Evolutionary conservation across 2,329 filamentous ascomycete species (phyloP), one percentile per base, ranked within the genome.

Genomic region (Podosphaera xanthii): DNA sequence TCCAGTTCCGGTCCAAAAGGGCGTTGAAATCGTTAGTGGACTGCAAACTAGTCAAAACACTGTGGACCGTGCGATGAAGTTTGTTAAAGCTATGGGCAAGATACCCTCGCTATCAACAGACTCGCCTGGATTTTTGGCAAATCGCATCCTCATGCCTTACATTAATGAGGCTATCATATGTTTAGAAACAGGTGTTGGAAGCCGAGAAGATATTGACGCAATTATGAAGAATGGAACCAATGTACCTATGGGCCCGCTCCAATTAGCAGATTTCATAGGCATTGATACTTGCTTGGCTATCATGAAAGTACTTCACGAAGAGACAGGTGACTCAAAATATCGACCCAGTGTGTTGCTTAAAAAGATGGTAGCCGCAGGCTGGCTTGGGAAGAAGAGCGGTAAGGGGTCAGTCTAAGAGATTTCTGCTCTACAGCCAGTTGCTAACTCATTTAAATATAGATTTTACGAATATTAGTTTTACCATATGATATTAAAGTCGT

Each of bases 221-320:
- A 98, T 98, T 67, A 98, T 98, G 92, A 97, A 95, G 79, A 96
- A 96, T 66, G 92, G 92, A 54, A 98, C 92, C 31, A 95, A 95
- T 69, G 92, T 98, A 48, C 92, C 92, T 33, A 98, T 98, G 92
- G 92, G 92, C 0, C 92, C 92, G 8, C 76, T 98, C 64, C 84
- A 89, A 67, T 74, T 98, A 66, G 92, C 92, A 2, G 92, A 98
- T 71, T 98, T 98, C 68, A 97, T 98, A 67, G 92, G 92, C 6
- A 77, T 98, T 52, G 92, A 98, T 70, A 98, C 92, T 0, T 98
- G 92, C 69, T 74, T 97, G 62, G 83, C 91, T 31, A 98, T 98
- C 68, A 98, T 98, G 92, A 89, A 86, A 72, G 92, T 97, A 3
- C 72, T 98, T 67, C 82, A 97, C 69, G 76, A 81, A 61, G 90